A percentile compares a stretch with the other conserved stretches of the same genome.
Evolutionary conservation across 805 yeast genomes (phyloP).

Genomic region (Myxozyma vanderwaltii): DNA sequence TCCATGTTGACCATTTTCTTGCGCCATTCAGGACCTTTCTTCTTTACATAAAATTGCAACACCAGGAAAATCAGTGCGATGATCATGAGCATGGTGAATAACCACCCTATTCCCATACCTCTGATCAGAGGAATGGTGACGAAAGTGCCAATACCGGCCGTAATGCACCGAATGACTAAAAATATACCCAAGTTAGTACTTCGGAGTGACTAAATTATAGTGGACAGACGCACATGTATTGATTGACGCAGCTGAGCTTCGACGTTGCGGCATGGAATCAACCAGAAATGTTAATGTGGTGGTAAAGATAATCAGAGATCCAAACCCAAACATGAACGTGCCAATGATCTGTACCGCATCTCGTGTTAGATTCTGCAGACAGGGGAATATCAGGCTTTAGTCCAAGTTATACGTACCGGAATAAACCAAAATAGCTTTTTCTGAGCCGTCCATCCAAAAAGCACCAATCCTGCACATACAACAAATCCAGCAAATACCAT

Average conservation of each 20-base stretch:
- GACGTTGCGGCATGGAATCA: conserved; percentile 82
- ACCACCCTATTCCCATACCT: conserved; percentile 72
- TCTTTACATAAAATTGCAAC: conserved; percentile 29
- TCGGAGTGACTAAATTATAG: too few relatives aligned
- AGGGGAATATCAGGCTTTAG: background rate
- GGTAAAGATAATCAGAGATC: conserved; percentile 82
- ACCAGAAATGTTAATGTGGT: conserved; percentile 78
- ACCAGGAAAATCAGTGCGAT: conserved; percentile 26
- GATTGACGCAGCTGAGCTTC: conserved; percentile 86
- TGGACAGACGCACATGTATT: conserved; percentile 52
- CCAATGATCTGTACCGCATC: conserved; percentile 52
- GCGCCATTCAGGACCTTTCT: conserved; percentile 25
- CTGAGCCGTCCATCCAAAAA: conserved; percentile 82
- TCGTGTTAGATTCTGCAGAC: too few relatives aligned
- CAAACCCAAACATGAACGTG: conserved; percentile 77
- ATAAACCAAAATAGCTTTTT: conserved; percentile 70
- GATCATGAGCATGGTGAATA: conserved; percentile 68
- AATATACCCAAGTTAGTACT: too few relatives aligned
- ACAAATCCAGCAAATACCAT: conserved; percentile 63
- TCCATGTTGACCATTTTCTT: conserved; percentile 16
- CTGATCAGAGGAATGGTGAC: conserved; percentile 67
- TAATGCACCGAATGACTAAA: conserved; percentile 59
- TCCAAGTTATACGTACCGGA: conserved; percentile 51
- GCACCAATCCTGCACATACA: conserved; percentile 65
- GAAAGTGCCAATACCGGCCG: conserved; percentile 78